phyloP scores from a whole-genome alignment of 495 filamentous ascomycete species.

The Penicillium malachiteum region DNA sequence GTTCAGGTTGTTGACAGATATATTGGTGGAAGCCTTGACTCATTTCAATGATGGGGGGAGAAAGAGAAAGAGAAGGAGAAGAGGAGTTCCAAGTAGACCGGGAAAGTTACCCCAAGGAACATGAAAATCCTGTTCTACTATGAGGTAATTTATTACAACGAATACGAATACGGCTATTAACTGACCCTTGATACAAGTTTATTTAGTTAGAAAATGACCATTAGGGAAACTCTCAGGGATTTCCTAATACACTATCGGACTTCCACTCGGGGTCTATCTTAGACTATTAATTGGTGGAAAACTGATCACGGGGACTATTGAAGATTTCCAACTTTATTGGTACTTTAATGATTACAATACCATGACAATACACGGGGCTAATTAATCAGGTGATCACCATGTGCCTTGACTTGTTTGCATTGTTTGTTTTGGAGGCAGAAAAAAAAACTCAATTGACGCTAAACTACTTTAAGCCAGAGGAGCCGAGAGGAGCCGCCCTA shows the following conservation, averaged over 20 bases:
- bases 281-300: constrained; percentile 6
- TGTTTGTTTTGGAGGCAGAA: background rate
- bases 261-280: background rate
- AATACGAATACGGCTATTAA: background rate
- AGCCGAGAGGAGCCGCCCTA: background rate
- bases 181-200: too few species aligned
- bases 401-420: background rate
- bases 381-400: constrained; percentile 4
- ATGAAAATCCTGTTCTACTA: constrained; percentile 16
- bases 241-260: background rate
- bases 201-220: too few species aligned
- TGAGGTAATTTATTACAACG: constrained; percentile 24
- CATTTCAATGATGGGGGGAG: constrained; percentile 1
- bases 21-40: background rate
- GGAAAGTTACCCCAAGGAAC: background rate
- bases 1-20: background rate
- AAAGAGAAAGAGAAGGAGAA: background rate
- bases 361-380: constrained; percentile 16
- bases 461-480: background rate
- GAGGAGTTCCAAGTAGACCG: background rate
- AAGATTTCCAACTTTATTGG: too few species aligned
- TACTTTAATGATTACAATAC: background rate
- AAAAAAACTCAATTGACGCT: background rate
- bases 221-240: too few species aligned
- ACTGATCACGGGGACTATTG: background rate